phyloP scores from a whole-genome alignment of 208 protist species.

The Crithidia brevicula region DNA sequence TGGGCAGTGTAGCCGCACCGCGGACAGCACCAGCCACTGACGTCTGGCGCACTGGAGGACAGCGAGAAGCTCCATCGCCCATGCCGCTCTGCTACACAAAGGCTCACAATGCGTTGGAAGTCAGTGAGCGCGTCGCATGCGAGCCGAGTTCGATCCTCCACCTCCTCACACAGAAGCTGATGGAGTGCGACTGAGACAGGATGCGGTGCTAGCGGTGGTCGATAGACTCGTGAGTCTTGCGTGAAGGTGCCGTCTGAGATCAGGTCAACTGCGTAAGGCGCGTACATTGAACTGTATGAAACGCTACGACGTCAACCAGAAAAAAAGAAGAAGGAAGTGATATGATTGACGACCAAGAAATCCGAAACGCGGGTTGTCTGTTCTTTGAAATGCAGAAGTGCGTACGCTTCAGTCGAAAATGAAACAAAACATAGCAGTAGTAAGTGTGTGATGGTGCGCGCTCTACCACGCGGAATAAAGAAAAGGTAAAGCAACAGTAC shows the following conservation, averaged over 20 bases:
- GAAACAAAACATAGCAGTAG: too few relatives aligned
- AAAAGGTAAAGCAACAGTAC: too few relatives aligned
- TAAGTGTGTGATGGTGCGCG: too few relatives aligned
- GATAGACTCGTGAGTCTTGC: conserved; percentile 4
- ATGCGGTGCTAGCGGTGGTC: neutral
- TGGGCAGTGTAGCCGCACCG: conserved; percentile 7
- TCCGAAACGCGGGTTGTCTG: too few relatives aligned
- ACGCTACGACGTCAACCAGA: neutral
- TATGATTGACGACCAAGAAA: too few relatives aligned
- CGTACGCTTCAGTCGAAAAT: too few relatives aligned
- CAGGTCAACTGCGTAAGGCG: too few relatives aligned
- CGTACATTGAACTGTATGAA: neutral
- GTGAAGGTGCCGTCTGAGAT: conserved; percentile 30
- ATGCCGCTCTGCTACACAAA: conserved; percentile 44
- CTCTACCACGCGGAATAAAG: too few relatives aligned
- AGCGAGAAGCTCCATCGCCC: conserved; percentile 49
- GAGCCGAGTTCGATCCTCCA: conserved; percentile 55
- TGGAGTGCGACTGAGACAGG: conserved; percentile 4
- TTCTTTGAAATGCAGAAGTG: too few relatives aligned
- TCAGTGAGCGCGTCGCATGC: conserved; percentile 65
- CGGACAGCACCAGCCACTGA: conserved; percentile 10
- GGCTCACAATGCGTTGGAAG: conserved; percentile 75
- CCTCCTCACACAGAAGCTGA: conserved; percentile 59
- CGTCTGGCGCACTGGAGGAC: neutral
- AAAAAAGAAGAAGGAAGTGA: conserved; percentile 1